phyloP scores from a whole-genome alignment of 1,284 basidiomycete species.

The Anthracocystis setariae region DNA sequence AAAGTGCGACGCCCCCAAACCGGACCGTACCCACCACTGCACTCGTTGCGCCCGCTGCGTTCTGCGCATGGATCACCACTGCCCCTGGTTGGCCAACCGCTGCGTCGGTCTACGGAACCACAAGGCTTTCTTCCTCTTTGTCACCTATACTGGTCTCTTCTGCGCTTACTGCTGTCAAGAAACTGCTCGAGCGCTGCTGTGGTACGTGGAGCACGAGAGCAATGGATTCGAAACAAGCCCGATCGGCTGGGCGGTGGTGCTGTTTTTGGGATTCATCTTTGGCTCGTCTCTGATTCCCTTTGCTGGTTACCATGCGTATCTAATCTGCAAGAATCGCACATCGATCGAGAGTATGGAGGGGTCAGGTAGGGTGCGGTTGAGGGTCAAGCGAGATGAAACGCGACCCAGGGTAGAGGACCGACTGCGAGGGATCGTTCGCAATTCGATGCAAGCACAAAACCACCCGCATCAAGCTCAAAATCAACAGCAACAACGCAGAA shows the following conservation, averaged over 20 bases:
- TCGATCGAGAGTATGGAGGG: conserved; percentile 69
- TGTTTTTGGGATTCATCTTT: conserved; percentile 62
- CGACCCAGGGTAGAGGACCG: conserved; percentile 40
- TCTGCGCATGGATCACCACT: conserved; percentile 71
- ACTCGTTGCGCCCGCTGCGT: conserved; percentile 55
- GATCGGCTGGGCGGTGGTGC: conserved; percentile 65
- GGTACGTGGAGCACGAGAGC: conserved; percentile 38
- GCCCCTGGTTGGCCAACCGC: conserved; percentile 70
- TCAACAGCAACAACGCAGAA: not conserved
- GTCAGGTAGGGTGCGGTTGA: conserved; percentile 45
- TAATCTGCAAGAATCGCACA: conserved; percentile 66
- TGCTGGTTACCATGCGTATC: conserved; percentile 61
- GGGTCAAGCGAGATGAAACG: conserved; percentile 14
- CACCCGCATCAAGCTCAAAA: not conserved
- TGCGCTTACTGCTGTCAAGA: conserved; percentile 55
- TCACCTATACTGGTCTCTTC: conserved; percentile 61
- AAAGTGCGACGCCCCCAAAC: conserved; percentile 61
- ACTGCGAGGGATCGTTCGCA: conserved; percentile 17
- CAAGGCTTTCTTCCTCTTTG: conserved; percentile 68
- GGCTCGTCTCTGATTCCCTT: conserved; percentile 59
- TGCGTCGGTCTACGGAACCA: conserved; percentile 68
- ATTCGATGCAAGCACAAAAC: conserved; percentile 6
- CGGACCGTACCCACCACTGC: conserved; percentile 65
- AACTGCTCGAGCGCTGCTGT: conserved; percentile 53
- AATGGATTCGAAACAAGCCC: conserved; percentile 65